phyloP scores from a whole-genome alignment of 2,329 filamentous ascomycete species.

The Sphaerulina vaccinii region DNA sequence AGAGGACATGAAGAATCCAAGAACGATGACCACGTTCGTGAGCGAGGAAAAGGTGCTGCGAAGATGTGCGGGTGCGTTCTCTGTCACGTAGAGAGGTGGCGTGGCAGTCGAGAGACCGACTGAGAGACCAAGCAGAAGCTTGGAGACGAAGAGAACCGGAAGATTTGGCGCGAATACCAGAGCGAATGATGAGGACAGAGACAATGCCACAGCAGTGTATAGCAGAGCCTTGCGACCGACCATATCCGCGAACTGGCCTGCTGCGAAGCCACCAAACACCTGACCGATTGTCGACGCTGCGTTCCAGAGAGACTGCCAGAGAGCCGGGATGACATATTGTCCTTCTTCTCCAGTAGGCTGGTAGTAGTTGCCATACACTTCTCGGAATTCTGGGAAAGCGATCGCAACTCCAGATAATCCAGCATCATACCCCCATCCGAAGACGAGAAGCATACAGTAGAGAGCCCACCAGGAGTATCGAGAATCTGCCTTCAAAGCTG shows the following conservation, averaged over 20 bases:
- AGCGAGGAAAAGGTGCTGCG: slow-evolving; percentile 29
- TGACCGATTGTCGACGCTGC: slow-evolving; percentile 40
- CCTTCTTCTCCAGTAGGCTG: slow-evolving; percentile 23
- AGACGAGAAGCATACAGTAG: slow-evolving; percentile 35
- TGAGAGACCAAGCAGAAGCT: slow-evolving; percentile 28
- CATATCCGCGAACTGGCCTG: slow-evolving; percentile 31
- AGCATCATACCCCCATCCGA: slow-evolving; percentile 41
- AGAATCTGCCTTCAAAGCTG: slow-evolving; percentile 30
- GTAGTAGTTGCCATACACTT: slow-evolving; percentile 39
- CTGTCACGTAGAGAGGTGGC: slow-evolving; percentile 31
- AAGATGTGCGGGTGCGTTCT: slow-evolving; percentile 29
- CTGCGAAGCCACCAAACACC: slow-evolving; percentile 20
- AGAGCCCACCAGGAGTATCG: slow-evolving; percentile 28
- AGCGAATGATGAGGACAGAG: slow-evolving; percentile 28
- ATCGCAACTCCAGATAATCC: slow-evolving; percentile 40
- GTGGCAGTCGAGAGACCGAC: slow-evolving; percentile 30
- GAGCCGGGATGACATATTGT: slow-evolving; percentile 37
- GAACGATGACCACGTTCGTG: slow-evolving; percentile 31
- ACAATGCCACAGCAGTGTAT: slow-evolving; percentile 22
- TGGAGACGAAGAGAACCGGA: slow-evolving; percentile 33
- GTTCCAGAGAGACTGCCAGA: slow-evolving; percentile 43
- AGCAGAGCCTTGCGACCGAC: slow-evolving; percentile 27
- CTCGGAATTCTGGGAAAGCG: slow-evolving; percentile 39
- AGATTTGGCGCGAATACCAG: slow-evolving; percentile 33
- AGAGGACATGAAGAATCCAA: slow-evolving; percentile 31